Evolutionary conservation across 495 filamentous ascomycete species (phyloP), one percentile per base, ranked within the genome.

Genomic region (Podospora appendiculata): DNA sequence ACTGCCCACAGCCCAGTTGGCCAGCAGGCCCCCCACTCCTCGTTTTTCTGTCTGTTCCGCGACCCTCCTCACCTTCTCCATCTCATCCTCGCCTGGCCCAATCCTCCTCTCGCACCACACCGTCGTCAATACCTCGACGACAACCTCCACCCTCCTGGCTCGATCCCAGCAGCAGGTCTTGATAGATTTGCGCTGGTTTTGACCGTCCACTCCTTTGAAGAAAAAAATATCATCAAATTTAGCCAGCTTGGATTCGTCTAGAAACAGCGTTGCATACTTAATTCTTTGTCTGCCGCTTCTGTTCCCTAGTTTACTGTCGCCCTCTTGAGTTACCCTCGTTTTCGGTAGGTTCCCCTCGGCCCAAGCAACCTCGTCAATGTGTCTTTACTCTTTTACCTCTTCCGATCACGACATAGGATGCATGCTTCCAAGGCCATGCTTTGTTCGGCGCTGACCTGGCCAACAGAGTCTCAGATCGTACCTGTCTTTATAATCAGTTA

Each of bases 191-290:
- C 72, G 33, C 64, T 75, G 72, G 72, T 68, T 66, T 74, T 74
- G 72, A 59, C 73, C 74, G 72, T 75, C 74, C 74, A 70, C 70
- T 75, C 74, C 69, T 75, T 77, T 75, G 54, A 57, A 43, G n/a
- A n/a, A 57, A 45, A 50, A 45, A 2, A 44, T 17, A 25, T 25
- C 25, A 25, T 25, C 25, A 25, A 5, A 25, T 25, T 25, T 39
- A 41, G 25, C 40, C 48, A 51, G 39, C 38, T 67, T 62, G 56
- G 42, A 59, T 64, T 65, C 59, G 50, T 60, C 52, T 52, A 49
- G 57, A 59, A 62, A 48, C 51, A 58, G 57, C 58, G 19, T 54
- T 56, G 25, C 36, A 42, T 57, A 43, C 49, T 14, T 55, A 51
- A 50, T 55, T 60, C 47, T 51, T 58, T 60, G 48, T 54, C 49